Evolutionary conservation across 2,329 filamentous ascomycete species (phyloP).

Genomic region (Aspergillus puulaauensis): DNA sequence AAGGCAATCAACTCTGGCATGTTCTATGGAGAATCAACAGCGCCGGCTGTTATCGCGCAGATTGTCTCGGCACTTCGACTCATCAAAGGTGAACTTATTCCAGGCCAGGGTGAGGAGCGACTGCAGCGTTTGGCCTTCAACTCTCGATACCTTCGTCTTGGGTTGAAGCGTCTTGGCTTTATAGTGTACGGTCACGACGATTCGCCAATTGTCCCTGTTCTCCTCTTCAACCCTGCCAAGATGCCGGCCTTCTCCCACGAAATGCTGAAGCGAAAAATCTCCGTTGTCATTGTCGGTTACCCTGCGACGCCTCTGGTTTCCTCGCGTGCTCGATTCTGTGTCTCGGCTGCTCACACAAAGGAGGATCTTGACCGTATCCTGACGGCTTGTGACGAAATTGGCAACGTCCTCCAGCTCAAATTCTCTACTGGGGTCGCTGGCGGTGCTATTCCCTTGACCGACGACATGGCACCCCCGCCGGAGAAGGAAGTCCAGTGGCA

Average conservation of each 20-base stretch:
- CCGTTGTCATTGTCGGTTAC: conserved; percentile 95
- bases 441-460: conserved; percentile 73
- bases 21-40: conserved; percentile 81
- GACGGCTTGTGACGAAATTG: conserved; percentile 86
- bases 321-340: conserved; percentile 91
- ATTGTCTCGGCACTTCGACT: conserved; percentile 84
- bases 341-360: conserved; percentile 96
- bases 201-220: conserved; percentile 90
- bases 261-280: conserved; percentile 97
- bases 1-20: conserved; percentile 81
- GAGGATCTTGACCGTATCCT: conserved; percentile 92
- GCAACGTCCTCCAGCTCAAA: conserved; percentile 89
- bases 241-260: conserved; percentile 98
- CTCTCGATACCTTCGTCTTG: conserved; percentile 94
- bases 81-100: conserved; percentile 82
- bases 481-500: conserved; percentile 71
- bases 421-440: conserved; percentile 96
- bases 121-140: conserved; percentile 97
- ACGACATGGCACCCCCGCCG: conserved; percentile 59
- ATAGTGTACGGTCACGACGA: conserved; percentile 98
- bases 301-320: conserved; percentile 94
- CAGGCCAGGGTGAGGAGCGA: conserved; percentile 92
- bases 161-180: conserved; percentile 92
- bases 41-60: conserved; percentile 85
- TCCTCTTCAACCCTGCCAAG: conserved; percentile 98